Base-by-base conservation (phyloP, 495 filamentous ascomycete species). In the Massariosphaeria phaeospora region DNA sequence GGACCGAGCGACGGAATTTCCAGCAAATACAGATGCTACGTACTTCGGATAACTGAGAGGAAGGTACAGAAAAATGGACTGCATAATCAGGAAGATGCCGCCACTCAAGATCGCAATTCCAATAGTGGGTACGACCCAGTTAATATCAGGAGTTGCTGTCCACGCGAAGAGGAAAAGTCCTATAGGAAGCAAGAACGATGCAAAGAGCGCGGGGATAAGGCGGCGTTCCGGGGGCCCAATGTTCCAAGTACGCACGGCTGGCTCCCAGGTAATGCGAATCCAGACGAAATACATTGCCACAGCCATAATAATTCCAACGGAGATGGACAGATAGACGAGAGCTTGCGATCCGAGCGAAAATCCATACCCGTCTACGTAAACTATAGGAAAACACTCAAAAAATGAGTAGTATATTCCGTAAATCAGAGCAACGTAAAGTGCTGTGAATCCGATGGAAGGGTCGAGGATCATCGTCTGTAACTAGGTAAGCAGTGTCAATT, bases 321-420 rank as follows among this genome's bases (percentile, higher is more conserved):
- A 85, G 45, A 75, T 69, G 39, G 71, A 74, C 0, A 75, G 75
- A 68, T 84, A 88, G 44, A 87, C 81, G 15, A 87, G 68, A 2
- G 83, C 38, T 10, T 17, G 2, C 8, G 6, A 2, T 17, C 38
- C 38, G 9, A 40, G 38, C 8, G 6, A 21, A n/a, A 40, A 40
- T 5, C n/a, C 17, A n/a, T 40, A 12, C 6, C 20, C 6, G 3
- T 3, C 8, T 21, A 5, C 3, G 38, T 21, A 40, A 3, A 40
- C 38, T 3, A 40, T 3, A 2, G 38, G 38, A 21, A 40, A 40
- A 20, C 6, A 5, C 64, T 86, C 83, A 72, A 86, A 86, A 74
- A 84, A 84, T 55, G 72, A 76, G 67, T 84, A 85, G 67, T 78
- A 84, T 66, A 84, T 84, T 23, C 74, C 80, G 67, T 85, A 84